A percentile compares a stretch with the other conserved stretches of the same genome.
phyloP scores from a whole-genome alignment of 805 yeast species.

The Diddensiella caesifluorescens region DNA sequence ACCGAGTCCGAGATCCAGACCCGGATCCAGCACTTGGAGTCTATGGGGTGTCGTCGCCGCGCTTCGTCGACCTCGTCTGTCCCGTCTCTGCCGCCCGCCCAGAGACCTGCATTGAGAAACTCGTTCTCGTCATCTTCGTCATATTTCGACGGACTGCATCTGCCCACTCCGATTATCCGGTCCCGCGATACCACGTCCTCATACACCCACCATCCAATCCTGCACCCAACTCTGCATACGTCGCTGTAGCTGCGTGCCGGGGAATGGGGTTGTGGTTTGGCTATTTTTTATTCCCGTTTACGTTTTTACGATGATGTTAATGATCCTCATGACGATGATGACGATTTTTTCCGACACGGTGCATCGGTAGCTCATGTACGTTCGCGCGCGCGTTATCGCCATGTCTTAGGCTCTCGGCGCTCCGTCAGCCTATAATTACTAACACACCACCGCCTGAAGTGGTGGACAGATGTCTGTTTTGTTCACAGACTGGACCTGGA shows the following conservation, averaged over 20 bases:
- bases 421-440: too few relatives aligned
- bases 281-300: too few relatives aligned
- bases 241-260: conserved; percentile 4
- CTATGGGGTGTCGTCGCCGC: not conserved
- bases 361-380: too few relatives aligned
- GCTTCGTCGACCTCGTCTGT: conserved; percentile 2
- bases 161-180: conserved; percentile 18
- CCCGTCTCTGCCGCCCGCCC: conserved; percentile 8
- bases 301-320: too few relatives aligned
- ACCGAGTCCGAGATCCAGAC: conserved; percentile 61
- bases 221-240: conserved; percentile 4
- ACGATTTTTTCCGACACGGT: too few relatives aligned
- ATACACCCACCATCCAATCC: not conserved
- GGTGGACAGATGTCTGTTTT: too few relatives aligned
- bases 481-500: too few relatives aligned
- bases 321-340: too few relatives aligned
- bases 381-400: too few relatives aligned
- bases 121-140: conserved; percentile 12
- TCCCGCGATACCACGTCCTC: conserved; percentile 4
- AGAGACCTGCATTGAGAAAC: conserved; percentile 4
- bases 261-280: too few relatives aligned
- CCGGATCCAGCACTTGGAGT: conserved; percentile 11
- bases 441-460: too few relatives aligned
- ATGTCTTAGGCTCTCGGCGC: too few relatives aligned
- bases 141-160: conserved; percentile 17